Evolutionary conservation across 1,284 basidiomycete genomes (phyloP).

Genomic region (Tetrapyrgos nigripes): DNA sequence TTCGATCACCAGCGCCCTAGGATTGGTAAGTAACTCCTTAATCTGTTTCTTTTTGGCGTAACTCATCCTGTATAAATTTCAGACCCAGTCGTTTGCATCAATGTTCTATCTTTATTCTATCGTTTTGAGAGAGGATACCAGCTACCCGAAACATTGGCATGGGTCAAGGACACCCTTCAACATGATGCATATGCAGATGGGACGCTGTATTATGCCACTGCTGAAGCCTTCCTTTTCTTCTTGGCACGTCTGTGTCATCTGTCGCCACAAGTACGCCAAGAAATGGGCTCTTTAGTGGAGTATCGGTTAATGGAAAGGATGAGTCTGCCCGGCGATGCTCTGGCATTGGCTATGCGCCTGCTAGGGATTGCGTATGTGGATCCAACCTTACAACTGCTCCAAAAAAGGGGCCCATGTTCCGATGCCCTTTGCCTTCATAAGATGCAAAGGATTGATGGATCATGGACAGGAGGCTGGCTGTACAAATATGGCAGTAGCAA

Average conservation of each 20-base stretch:
- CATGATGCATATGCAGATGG: slow-evolving; percentile 62
- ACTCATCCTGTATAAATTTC: not conserved
- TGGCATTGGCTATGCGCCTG: slow-evolving; percentile 48
- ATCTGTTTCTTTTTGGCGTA: no score
- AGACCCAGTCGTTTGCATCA: slow-evolving; percentile 61
- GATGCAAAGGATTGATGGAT: slow-evolving; percentile 46
- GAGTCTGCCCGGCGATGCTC: slow-evolving; percentile 53
- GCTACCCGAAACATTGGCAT: slow-evolving; percentile 52
- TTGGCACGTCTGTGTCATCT: slow-evolving; percentile 51
- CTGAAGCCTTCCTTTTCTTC: slow-evolving; percentile 48
- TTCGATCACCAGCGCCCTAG: slow-evolving; percentile 58
- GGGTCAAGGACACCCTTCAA: slow-evolving; percentile 55
- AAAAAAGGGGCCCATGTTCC: no score
- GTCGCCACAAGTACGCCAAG: slow-evolving; percentile 37
- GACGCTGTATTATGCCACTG: slow-evolving; percentile 59
- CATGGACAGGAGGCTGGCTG: slow-evolving; percentile 45
- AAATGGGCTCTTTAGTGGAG: slow-evolving; percentile 45
- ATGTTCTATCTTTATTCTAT: slow-evolving; percentile 57
- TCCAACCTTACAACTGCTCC: no score
- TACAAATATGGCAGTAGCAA: slow-evolving; percentile 47
- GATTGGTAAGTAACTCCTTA: slow-evolving; percentile 28
- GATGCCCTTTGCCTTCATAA: slow-evolving; percentile 37
- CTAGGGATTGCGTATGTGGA: slow-evolving; percentile 33
- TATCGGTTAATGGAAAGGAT: slow-evolving; percentile 56
- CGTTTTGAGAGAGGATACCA: slow-evolving; percentile 53